These are phyloP conservation scores for Bondarzewia mesenterica DNA, from an alignment of 1,284 basidiomycete genomes.

Conservation along the genomic window DNA sequence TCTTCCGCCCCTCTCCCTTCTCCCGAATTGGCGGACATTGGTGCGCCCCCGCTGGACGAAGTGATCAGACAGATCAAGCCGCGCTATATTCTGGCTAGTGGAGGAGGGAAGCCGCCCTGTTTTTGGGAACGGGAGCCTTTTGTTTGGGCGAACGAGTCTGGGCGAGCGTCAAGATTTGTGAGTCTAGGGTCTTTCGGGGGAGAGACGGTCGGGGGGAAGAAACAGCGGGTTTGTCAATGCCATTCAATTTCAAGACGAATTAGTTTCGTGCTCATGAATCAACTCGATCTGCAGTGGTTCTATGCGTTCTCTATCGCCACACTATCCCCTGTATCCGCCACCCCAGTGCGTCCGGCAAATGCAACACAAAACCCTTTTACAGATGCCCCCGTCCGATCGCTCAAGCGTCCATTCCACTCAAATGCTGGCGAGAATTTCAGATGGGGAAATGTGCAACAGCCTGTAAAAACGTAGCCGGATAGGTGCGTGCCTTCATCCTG, in stretches of 20 bases:
- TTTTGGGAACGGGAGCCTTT: conserved; percentile 95
- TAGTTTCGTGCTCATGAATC: neutral
- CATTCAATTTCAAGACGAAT: neutral
- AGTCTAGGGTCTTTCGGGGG: conserved; percentile 83
- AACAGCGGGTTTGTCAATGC: conserved; percentile 61
- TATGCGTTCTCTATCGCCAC: conserved; percentile 67
- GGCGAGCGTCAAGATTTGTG: conserved; percentile 70
- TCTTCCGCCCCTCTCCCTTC: conserved; percentile 46
- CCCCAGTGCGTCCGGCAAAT: conserved; percentile 50
- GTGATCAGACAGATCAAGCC: conserved; percentile 60
- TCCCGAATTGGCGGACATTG: conserved; percentile 33
- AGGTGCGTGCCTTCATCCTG: conserved; percentile 30
- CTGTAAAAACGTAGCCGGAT: conserved; percentile 46
- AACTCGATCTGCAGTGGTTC: conserved; percentile 49
- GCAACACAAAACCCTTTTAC: conserved; percentile 69
- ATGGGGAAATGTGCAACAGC: conserved; percentile 52
- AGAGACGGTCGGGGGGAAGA: conserved; percentile 53
- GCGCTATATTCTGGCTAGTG: conserved; percentile 72
- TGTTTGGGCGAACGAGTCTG: conserved; percentile 67
- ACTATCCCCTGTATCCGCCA: conserved; percentile 22
- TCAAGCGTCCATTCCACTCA: conserved; percentile 48
- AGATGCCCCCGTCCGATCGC: conserved; percentile 24
- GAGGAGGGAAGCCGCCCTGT: conserved; percentile 44
- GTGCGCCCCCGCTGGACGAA: conserved; percentile 60
- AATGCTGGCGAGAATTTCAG: conserved; percentile 54